Percentiles rank a stretch among this genome's conserved stretches.
phyloP scores from a whole-genome alignment of 768 basidiomycete genomes.

The Phylloporus sp. region DNA sequence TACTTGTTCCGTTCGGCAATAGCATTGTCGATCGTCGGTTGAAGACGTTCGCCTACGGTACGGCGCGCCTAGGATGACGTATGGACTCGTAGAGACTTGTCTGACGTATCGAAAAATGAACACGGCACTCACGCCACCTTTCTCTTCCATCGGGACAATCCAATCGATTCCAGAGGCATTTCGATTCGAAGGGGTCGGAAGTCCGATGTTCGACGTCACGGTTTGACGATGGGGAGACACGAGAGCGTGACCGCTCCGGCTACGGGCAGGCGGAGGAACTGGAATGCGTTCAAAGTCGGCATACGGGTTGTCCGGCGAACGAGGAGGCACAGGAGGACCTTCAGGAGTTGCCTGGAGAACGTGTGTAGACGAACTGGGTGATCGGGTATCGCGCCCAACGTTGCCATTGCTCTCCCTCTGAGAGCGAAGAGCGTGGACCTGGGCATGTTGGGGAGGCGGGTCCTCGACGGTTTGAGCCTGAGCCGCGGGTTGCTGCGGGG shows the following conservation, averaged over 20 bases:
- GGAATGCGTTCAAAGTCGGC: constrained; percentile 5
- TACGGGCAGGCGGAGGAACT: constrained; percentile 5
- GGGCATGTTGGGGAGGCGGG: constrained; percentile 4
- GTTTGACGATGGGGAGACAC: constrained; percentile 7
- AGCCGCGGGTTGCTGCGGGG: not conserved
- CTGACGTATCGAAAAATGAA: not conserved
- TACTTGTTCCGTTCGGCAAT: constrained; percentile 42
- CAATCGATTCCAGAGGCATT: constrained; percentile 17
- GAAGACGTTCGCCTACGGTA: constrained; percentile 48
- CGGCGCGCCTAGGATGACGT: constrained; percentile 20
- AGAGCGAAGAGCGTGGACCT: not conserved
- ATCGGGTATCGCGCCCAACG: not conserved
- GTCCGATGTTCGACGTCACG: not conserved
- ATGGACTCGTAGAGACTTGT: not conserved
- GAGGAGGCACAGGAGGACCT: not conserved
- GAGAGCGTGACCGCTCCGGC: constrained; percentile 17
- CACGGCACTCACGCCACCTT: constrained; percentile 11
- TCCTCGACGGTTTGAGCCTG: not conserved
- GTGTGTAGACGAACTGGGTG: constrained; percentile 1
- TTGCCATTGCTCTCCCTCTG: not conserved
- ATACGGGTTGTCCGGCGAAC: constrained; percentile 2
- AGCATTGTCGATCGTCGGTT: constrained; percentile 50
- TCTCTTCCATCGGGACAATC: constrained; percentile 26
- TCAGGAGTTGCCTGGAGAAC: constrained; percentile 9
- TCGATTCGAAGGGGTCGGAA: not conserved